Evolutionary conservation across 2,329 filamentous ascomycete genomes (phyloP), one percentile per base, ranked within the genome.

Genomic region (Cladosporium sp.): DNA sequence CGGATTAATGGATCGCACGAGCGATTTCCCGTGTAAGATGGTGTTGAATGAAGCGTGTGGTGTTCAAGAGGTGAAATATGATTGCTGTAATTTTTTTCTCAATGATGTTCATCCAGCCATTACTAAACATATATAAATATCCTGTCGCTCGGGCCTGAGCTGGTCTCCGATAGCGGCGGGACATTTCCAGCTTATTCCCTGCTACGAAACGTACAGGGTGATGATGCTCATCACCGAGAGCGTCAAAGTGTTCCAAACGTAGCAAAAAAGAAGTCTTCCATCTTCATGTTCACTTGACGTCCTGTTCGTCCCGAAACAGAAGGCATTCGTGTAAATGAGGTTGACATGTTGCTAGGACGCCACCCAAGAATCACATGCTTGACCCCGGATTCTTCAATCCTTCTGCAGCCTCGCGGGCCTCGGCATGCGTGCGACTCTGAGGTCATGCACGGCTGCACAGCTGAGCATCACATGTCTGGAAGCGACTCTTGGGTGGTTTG

Each of bases 51-150:
- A n/a, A n/a, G n/a, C n/a, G n/a, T n/a, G n/a, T n/a, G n/a, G n/a
- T n/a, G n/a, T n/a, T n/a, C n/a, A n/a, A n/a, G n/a, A n/a, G n/a
- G n/a, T n/a, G n/a, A n/a, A n/a, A n/a, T n/a, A n/a, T n/a, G n/a
- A n/a, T n/a, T n/a, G n/a, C n/a, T n/a, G n/a, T 4, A 41, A 45
- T 39, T 37, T n/a, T 13, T 18, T 34, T 18, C 20, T 18, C 38
- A 20, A 22, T 13, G 47, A 27, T 27, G 22, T 27, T 27, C 22
- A 27, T 27, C 9, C 9, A 29, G 30, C 15, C 49, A 43, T 40
- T 53, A 47, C 41, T 51, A 40, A 43, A 43, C 40, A 39, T 19
- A 39, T 19, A 48, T 20, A 34, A 42, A 36, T 44, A n/a, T 22
- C 24, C 19, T 36, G 13, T 15, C 11, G 12, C 47, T 36, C 38